A percentile compares a stretch with the other conserved stretches of the same genome.
Conservation (phyloP, 2,329 filamentous ascomycete genomes). For the Diaporthe sp. region DNA sequence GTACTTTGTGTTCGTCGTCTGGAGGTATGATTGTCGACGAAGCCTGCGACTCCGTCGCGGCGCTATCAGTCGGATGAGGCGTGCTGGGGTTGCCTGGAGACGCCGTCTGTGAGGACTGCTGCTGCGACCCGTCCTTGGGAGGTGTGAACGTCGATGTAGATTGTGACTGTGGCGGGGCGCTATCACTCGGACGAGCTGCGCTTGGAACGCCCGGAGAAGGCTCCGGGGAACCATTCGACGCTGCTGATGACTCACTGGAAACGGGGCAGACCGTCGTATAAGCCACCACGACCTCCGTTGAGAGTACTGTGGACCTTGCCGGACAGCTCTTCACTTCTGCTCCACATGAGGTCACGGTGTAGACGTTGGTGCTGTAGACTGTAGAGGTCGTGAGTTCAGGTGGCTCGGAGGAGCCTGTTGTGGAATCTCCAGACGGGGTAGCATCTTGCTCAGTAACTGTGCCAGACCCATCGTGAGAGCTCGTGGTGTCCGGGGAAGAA, state of each 20-base stretch:
- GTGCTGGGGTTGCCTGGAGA: background rate
- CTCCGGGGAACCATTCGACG: background rate
- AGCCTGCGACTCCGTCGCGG: background rate
- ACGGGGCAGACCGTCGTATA: constrained; percentile 36
- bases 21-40: background rate
- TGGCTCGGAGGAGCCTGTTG: background rate
- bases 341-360: constrained; percentile 36
- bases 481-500: background rate
- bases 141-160: background rate
- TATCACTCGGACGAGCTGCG: background rate
- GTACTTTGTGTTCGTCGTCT: background rate
- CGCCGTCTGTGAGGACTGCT: background rate
- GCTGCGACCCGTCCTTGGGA: background rate
- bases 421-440: background rate
- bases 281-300: constrained; percentile 21
- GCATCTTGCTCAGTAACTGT: background rate
- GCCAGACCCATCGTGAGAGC: background rate
- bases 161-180: background rate
- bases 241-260: background rate
- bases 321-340: constrained; percentile 29
- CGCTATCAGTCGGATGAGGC: background rate
- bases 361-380: constrained; percentile 22
- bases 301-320: constrained; percentile 15
- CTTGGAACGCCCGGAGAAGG: background rate
- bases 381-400: constrained; percentile 12